Conservation (phyloP, 2,329 filamentous ascomycete species). For the Cordyceps fumosorosea region DNA sequence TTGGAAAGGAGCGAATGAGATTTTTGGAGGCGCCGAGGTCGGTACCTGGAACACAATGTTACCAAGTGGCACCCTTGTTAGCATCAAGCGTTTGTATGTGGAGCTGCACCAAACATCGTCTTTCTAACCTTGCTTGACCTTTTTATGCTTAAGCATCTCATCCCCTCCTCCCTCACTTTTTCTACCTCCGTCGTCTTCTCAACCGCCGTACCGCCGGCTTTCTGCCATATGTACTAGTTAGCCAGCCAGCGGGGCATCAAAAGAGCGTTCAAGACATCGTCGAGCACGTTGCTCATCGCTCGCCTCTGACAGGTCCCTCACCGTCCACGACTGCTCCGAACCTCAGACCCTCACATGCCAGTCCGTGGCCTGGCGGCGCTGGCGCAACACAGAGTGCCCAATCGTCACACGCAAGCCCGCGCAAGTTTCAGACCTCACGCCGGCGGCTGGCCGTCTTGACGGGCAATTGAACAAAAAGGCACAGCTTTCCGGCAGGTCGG, state of each 20-base stretch:
- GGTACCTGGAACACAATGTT: neutral
- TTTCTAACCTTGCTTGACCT: neutral
- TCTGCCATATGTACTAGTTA: neutral
- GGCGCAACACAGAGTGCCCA: neutral
- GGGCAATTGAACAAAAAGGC: neutral
- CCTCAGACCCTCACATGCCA: slow-evolving; percentile 8
- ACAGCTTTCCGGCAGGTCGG: neutral
- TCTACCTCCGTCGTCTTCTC: neutral
- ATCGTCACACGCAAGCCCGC: neutral
- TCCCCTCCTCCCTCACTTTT: neutral
- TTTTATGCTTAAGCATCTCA: neutral
- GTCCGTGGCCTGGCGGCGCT: neutral
- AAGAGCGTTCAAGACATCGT: neutral
- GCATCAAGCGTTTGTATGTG: neutral
- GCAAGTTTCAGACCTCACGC: neutral
- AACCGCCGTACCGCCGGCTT: neutral
- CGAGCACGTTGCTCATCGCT: slow-evolving; percentile 3
- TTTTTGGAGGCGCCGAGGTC: neutral
- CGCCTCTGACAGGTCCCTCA: slow-evolving; percentile 3
- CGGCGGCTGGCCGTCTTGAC: neutral
- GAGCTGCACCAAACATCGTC: neutral
- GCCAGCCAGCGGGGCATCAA: neutral
- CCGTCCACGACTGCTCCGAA: neutral
- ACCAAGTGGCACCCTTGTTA: neutral
- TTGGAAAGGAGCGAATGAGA: neutral